Base-by-base conservation (phyloP, 169 alveolate genomes). In the Plasmodium yoelii region DNA sequence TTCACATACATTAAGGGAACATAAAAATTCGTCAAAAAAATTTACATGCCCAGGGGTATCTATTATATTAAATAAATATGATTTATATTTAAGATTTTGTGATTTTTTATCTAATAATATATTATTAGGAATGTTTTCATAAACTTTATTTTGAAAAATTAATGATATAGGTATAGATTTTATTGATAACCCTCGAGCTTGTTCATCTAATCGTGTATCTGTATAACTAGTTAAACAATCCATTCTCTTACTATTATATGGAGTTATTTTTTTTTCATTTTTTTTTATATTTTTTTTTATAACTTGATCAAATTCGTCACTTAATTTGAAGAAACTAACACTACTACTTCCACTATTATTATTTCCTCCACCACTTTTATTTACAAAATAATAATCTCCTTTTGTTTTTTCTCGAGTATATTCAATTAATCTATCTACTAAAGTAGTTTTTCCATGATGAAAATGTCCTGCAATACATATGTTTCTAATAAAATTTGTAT, bases 31-130 rank as follows among this genome's bases (percentile, higher is more conserved):
- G 90, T 99, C 99, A 55, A 95, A 88, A 91, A 98, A 98, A 89
- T 98, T 97, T 3, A 98, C 98, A 91, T 99, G 99, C 10, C 99
- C 99, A 4, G 99, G 99, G 0, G 99, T 97, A 72, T 98, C 99
- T 70, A 97, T 94, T 18, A 97, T 82, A 86, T 98, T 97, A 49
- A 97, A 95, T n/a, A 97, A 63, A 56, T 91, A 94, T 0, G 97
- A 93, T 46, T 93, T 93, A 92, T 69, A 88, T 56, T 88, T 94
- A 39, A 74, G 39, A 39, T 56, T 73, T 10, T 69, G 73, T 10
- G 67, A 44, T n/a, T 88, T 68, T 51, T 68, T 87, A 46, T 92
- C 92, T 1, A 93, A 86, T n/a, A 91, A 91, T 59, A 94, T 95
- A 57, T 93, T 64, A 74, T 46, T 69, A 67, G 88, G 87, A n/a